phyloP scores from a whole-genome alignment of 768 basidiomycete species.

The Lactifluus hygrophoroides region DNA sequence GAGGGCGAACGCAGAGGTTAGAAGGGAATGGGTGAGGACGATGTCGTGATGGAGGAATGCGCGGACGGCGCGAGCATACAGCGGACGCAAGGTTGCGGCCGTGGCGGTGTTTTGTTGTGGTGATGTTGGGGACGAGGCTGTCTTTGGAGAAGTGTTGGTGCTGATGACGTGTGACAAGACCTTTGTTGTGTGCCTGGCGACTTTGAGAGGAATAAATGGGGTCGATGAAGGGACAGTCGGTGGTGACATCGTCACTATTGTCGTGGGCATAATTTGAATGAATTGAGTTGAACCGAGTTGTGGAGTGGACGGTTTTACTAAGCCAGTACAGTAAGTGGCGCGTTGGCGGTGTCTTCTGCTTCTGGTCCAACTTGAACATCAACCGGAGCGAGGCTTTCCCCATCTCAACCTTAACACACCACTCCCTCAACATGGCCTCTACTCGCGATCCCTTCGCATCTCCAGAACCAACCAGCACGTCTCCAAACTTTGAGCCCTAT shows the following conservation, averaged over 20 bases:
- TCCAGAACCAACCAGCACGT: constrained; percentile 3
- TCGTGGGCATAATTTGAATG: constrained; percentile 16
- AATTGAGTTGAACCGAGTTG: background rate
- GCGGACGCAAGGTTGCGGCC: constrained; percentile 49
- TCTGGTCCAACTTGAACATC: too few species aligned
- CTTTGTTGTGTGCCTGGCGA: background rate
- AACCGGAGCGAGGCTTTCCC: too few species aligned
- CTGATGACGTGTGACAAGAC: constrained; percentile 24
- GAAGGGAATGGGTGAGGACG: constrained; percentile 51
- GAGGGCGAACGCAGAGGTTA: constrained; percentile 60
- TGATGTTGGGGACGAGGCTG: background rate
- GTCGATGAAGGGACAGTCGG: background rate
- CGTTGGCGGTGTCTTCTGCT: too few species aligned
- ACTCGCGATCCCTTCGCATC: constrained; percentile 13
- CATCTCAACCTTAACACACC: too few species aligned
- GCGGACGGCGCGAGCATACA: constrained; percentile 70
- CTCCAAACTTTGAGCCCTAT: too few species aligned
- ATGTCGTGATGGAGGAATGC: constrained; percentile 74
- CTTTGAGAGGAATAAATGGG: constrained; percentile 10
- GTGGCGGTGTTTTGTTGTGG: constrained; percentile 28
- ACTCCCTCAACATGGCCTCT: background rate
- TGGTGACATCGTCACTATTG: constrained; percentile 12
- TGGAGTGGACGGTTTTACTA: too few species aligned
- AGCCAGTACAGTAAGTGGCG: too few species aligned
- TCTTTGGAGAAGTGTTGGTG: background rate